These are phyloP conservation scores for Cercospora sojina DNA, from an alignment of 2,329 filamentous ascomycete species.

Conservation along the genomic window DNA sequence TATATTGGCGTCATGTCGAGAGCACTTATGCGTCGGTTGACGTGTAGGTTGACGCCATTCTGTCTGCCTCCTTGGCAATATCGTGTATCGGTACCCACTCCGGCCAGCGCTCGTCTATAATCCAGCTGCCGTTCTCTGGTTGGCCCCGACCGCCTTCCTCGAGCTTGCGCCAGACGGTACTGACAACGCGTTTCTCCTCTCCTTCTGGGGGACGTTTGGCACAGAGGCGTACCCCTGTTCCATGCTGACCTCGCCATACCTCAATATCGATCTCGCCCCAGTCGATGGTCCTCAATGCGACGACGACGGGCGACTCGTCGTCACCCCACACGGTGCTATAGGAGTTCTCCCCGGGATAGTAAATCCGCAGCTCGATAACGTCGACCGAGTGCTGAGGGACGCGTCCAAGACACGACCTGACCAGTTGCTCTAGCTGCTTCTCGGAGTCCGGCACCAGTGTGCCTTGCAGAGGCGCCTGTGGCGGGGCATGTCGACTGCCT, in stretches of 20 bases:
- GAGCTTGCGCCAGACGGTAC: constrained; percentile 37
- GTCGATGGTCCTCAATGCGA: constrained; percentile 41
- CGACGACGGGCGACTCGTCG: constrained; percentile 39
- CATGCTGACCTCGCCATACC: constrained; percentile 36
- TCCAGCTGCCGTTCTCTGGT: constrained; percentile 33
- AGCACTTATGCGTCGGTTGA: neutral
- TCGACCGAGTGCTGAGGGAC: constrained; percentile 29
- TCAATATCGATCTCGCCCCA: constrained; percentile 42
- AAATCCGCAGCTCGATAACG: constrained; percentile 42
- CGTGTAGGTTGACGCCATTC: neutral
- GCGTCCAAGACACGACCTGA: constrained; percentile 38
- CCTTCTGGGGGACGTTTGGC: constrained; percentile 15
- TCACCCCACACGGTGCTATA: constrained; percentile 44
- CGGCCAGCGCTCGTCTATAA: constrained; percentile 37
- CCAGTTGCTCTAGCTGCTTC: constrained; percentile 37
- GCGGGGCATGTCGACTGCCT: constrained; percentile 1
- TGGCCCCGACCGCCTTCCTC: constrained; percentile 31
- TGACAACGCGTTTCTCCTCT: constrained; percentile 28
- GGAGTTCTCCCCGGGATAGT: constrained; percentile 41
- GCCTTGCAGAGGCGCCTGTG: constrained; percentile 23
- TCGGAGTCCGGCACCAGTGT: constrained; percentile 28
- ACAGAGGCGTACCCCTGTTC: constrained; percentile 37
- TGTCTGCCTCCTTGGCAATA: constrained; percentile 1
- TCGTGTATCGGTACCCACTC: constrained; percentile 24
- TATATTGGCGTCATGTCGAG: neutral